phyloP scores from a whole-genome alignment of 83 land plant genomes.

The Diphasiastrum complanatum region DNA sequence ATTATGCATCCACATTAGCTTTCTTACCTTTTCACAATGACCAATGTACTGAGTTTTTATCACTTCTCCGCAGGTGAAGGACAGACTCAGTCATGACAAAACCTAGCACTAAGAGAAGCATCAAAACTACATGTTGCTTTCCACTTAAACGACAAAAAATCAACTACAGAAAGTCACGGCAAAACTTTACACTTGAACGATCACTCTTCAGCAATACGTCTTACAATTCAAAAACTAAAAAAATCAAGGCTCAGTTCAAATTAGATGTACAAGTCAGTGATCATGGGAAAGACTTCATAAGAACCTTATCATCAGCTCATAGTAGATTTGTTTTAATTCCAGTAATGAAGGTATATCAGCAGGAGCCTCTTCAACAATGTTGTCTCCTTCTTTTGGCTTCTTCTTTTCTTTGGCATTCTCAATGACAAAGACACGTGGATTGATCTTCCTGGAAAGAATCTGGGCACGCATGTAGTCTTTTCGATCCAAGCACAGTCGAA shows the following conservation, averaged over 20 bases:
- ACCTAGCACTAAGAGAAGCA: too few species aligned
- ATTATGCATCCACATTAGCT: too few species aligned
- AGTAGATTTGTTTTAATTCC: constrained; percentile 83
- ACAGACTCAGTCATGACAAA: too few species aligned
- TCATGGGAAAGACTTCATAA: neutral
- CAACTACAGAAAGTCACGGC: too few species aligned
- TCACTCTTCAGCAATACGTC: neutral
- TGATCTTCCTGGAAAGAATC: constrained; percentile 89
- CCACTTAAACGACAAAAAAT: too few species aligned
- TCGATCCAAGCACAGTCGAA: constrained; percentile 89
- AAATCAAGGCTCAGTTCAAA: neutral
- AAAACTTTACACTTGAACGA: too few species aligned
- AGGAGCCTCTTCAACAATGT: constrained; percentile 78
- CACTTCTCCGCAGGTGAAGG: too few species aligned
- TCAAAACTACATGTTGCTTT: too few species aligned
- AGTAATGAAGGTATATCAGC: constrained; percentile 79
- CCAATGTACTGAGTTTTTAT: too few species aligned
- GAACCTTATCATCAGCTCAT: constrained; percentile 91
- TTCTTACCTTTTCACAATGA: too few species aligned
- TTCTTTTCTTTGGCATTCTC: constrained; percentile 77
- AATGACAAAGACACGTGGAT: constrained; percentile 73
- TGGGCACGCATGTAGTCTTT: constrained; percentile 96
- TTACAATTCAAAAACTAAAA: neutral
- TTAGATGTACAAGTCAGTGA: neutral
- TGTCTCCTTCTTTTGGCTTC: constrained; percentile 93